Conservation (phyloP, 2,329 filamentous ascomycete genomes). For the Fusarium vanettenii region DNA sequence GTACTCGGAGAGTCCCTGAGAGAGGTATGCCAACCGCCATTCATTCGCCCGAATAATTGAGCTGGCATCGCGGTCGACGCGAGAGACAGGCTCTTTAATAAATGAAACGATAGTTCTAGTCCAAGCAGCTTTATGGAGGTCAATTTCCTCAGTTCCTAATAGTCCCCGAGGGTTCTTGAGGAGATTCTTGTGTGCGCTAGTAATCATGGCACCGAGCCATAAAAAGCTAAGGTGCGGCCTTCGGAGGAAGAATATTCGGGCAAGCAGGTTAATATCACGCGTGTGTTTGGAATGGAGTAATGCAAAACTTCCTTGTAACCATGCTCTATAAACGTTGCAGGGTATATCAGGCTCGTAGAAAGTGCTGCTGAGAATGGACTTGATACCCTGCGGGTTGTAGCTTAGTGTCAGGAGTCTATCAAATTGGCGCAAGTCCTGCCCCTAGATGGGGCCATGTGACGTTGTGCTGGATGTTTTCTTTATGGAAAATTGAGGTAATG, state of each 20-base stretch:
- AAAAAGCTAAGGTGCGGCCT: constrained; percentile 6
- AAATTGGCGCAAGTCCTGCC: neutral
- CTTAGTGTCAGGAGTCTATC: constrained; percentile 11
- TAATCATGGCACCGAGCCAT: constrained; percentile 10
- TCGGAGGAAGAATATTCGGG: constrained; percentile 14
- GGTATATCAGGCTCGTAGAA: constrained; percentile 16
- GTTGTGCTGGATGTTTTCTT: neutral
- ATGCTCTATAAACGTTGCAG: constrained; percentile 16
- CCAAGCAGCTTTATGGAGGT: constrained; percentile 11
- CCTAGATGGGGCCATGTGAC: neutral
- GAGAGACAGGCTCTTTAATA: constrained; percentile 5
- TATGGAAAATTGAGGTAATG: neutral
- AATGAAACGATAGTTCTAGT: constrained; percentile 13
- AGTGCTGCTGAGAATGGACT: constrained; percentile 16
- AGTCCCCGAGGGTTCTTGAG: neutral
- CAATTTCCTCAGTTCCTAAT: neutral
- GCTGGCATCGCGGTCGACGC: neutral
- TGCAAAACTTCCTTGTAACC: constrained; percentile 15
- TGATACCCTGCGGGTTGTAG: constrained; percentile 1
- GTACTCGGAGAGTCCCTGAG: neutral
- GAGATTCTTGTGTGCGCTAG: constrained; percentile 3
- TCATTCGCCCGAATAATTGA: constrained; percentile 11
- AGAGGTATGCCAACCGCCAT: constrained; percentile 5
- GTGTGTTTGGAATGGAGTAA: neutral
- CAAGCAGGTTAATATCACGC: constrained; percentile 3